Percentiles rank a stretch among this genome's conserved stretches.
These are phyloP conservation scores for Funneliformis caledonium DNA, from an alignment of 371 early-diverging fungal species.

Conservation along the genomic window DNA sequence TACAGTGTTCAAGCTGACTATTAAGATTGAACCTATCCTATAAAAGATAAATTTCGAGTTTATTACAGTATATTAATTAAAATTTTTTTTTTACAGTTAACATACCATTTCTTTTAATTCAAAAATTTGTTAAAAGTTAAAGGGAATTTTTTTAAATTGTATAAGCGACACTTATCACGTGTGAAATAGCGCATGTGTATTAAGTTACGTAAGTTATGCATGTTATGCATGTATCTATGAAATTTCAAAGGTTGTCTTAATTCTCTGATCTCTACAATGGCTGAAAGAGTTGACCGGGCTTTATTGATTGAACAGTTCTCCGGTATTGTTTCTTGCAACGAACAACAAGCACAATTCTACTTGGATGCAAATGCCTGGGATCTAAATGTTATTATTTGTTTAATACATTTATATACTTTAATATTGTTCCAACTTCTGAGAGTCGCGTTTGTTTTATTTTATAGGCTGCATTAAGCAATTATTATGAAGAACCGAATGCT, in stretches of 20 bases:
- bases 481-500: slow-evolving; percentile 47
- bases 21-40: slow-evolving; percentile 78
- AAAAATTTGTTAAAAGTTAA: too few species aligned
- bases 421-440: neutral
- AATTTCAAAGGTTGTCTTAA: too few species aligned
- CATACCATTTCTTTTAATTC: too few species aligned
- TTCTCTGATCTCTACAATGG: slow-evolving; percentile 46
- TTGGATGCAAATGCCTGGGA: slow-evolving; percentile 79
- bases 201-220: too few species aligned
- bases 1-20: slow-evolving; percentile 83
- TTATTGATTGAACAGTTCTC: slow-evolving; percentile 68
- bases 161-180: too few species aligned
- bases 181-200: too few species aligned
- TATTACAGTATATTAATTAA: too few species aligned
- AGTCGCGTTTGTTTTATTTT: neutral
- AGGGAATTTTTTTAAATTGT: neutral
- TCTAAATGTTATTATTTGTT: slow-evolving; percentile 56
- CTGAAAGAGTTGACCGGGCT: slow-evolving; percentile 60
- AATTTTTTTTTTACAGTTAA: too few species aligned
- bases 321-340: slow-evolving; percentile 57
- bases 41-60: neutral
- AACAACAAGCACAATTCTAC: slow-evolving; percentile 72
- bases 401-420: neutral
- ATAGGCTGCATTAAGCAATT: slow-evolving; percentile 57
- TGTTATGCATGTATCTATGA: too few species aligned